Evolutionary conservation across 1,284 basidiomycete species (phyloP).

Genomic region (Boletus sp.): DNA sequence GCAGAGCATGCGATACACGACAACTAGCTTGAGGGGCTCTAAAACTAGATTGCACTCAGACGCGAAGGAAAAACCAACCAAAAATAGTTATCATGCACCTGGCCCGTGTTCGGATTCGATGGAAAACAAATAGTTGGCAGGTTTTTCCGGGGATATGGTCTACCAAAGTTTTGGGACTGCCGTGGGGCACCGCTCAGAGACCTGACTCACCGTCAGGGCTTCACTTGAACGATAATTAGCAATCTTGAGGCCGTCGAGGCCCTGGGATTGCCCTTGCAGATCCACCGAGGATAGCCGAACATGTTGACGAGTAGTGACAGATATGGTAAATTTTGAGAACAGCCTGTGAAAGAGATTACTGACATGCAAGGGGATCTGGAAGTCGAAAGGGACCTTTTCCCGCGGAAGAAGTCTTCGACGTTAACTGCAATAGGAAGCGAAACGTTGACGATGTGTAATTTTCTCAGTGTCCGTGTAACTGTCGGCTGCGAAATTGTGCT

Average conservation of each 20-base stretch:
- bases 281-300: slow-evolving; percentile 61
- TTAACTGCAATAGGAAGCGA: slow-evolving; percentile 77
- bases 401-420: slow-evolving; percentile 84
- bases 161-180: slow-evolving; percentile 28
- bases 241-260: slow-evolving; percentile 49
- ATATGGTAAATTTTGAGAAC: slow-evolving; percentile 77
- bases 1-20: slow-evolving; percentile 68
- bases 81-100: slow-evolving; percentile 37
- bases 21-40: slow-evolving; percentile 57
- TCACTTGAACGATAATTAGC: slow-evolving; percentile 41
- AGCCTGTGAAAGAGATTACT: slow-evolving; percentile 43
- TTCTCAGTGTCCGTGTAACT: slow-evolving; percentile 47
- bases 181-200: not conserved
- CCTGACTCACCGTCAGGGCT: slow-evolving; percentile 38
- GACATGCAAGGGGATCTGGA: not conserved
- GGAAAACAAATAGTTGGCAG: slow-evolving; percentile 70
- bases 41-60: slow-evolving; percentile 40
- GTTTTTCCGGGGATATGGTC: slow-evolving; percentile 66
- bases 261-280: slow-evolving; percentile 43
- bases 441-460: slow-evolving; percentile 53
- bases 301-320: slow-evolving; percentile 66
- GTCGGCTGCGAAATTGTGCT: slow-evolving; percentile 50
- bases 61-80: not conserved
- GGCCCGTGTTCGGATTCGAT: slow-evolving; percentile 57
- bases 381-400: slow-evolving; percentile 44